These are phyloP conservation scores for Euphorbia celastroides DNA, from an alignment of 441 rosid genomes.

Conservation along the genomic window DNA sequence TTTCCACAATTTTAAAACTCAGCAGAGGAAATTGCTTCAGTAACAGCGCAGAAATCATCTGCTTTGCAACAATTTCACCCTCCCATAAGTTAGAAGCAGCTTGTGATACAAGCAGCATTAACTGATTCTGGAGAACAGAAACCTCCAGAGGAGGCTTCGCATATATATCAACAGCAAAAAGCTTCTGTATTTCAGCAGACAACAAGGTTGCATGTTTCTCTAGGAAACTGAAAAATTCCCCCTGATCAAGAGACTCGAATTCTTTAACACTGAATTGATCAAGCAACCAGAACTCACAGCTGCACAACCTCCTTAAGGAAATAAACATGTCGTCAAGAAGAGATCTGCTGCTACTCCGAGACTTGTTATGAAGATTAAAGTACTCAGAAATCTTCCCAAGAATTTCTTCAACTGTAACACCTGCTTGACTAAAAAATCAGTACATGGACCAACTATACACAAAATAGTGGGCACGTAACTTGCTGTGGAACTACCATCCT, in stretches of 20 bases:
- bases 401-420: slow-evolving; percentile 65
- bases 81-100: slow-evolving; percentile 54
- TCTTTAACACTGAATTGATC: slow-evolving; percentile 62
- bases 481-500: not conserved
- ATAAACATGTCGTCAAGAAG: slow-evolving; percentile 32
- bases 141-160: slow-evolving; percentile 58
- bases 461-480: slow-evolving; percentile 12
- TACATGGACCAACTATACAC: not conserved
- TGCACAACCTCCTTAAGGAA: slow-evolving; percentile 45
- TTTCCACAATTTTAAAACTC: slow-evolving; percentile 46
- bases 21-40: slow-evolving; percentile 71
- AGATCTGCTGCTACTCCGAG: slow-evolving; percentile 26
- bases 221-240: slow-evolving; percentile 64
- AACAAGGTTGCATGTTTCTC: slow-evolving; percentile 51
- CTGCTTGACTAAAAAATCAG: slow-evolving; percentile 38
- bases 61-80: slow-evolving; percentile 40
- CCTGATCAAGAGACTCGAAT: slow-evolving; percentile 80
- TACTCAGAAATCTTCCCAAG: slow-evolving; percentile 41
- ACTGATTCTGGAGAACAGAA: slow-evolving; percentile 50
- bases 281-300: slow-evolving; percentile 63
- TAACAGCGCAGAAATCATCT: slow-evolving; percentile 55
- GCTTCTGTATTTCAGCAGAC: slow-evolving; percentile 49
- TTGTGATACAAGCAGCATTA: slow-evolving; percentile 65
- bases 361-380: slow-evolving; percentile 40
- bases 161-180: slow-evolving; percentile 38